These are phyloP conservation scores for Besnoitia besnoiti DNA, from an alignment of 169 alveolate genomes.

Conservation along the genomic window DNA sequence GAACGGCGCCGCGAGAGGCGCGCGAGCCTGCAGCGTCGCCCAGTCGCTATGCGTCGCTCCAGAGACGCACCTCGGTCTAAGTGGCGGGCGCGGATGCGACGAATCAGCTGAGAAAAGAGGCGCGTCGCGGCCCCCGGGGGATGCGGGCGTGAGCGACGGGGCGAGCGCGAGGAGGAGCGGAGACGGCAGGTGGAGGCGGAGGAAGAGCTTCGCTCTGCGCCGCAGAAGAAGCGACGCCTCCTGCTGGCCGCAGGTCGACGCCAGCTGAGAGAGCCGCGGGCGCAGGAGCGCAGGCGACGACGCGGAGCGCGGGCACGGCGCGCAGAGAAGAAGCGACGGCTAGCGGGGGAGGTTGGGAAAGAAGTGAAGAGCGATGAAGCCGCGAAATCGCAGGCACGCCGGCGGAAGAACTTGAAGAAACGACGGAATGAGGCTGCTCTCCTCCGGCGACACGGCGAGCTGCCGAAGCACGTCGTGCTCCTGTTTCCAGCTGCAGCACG, in stretches of 20 bases:
- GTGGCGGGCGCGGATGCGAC: too few species aligned
- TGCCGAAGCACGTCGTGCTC: background rate
- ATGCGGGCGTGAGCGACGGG: background rate
- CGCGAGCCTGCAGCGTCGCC: background rate
- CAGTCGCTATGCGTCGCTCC: background rate
- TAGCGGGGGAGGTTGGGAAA: background rate
- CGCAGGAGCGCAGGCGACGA: background rate
- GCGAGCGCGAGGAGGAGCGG: background rate
- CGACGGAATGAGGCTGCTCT: background rate
- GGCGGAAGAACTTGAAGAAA: background rate
- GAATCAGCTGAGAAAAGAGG: background rate
- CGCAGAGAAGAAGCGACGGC: slow-evolving; percentile 29
- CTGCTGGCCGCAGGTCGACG: background rate
- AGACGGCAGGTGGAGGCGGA: background rate
- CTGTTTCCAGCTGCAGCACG: background rate
- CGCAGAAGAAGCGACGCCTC: background rate
- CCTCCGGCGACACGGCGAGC: background rate
- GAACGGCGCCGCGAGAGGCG: background rate
- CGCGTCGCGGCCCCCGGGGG: background rate
- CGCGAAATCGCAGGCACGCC: background rate
- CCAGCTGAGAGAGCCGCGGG: background rate
- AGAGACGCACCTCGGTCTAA: too few species aligned
- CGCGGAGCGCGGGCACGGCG: background rate
- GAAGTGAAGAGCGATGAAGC: slow-evolving; percentile 14
- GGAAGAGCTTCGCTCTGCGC: background rate